Conservation (phyloP, 176 grass and related monocot species). For the Oryza punctata region DNA sequence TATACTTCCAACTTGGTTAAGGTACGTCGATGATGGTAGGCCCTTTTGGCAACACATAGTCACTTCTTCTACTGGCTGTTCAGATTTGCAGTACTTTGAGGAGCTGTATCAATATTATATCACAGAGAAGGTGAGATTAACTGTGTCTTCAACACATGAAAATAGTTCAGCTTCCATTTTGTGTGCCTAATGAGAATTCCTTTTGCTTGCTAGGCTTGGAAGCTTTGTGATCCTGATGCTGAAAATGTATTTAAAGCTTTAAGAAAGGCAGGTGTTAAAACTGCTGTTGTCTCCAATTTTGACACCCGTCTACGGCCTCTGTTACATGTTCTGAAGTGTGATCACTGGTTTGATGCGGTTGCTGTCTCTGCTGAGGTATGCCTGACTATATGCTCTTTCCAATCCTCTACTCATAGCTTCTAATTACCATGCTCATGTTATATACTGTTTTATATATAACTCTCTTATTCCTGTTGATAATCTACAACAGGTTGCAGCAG, state of each 20-base stretch:
- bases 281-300: constrained; percentile 77
- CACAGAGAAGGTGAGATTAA: constrained; percentile 66
- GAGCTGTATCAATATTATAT: constrained; percentile 82
- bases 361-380: constrained; percentile 80
- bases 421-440: constrained; percentile 1
- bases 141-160: not conserved
- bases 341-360: constrained; percentile 89
- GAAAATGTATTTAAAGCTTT: constrained; percentile 71
- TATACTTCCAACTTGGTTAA: constrained; percentile 26
- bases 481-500: constrained; percentile 63
- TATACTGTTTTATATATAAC: not conserved
- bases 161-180: not conserved
- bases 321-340: constrained; percentile 67
- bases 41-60: constrained; percentile 83
- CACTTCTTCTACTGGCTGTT: constrained; percentile 68
- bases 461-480: not conserved
- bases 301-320: constrained; percentile 75
- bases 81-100: constrained; percentile 77
- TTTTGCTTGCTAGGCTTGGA: constrained; percentile 71
- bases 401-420: not conserved
- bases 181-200: constrained; percentile 11
- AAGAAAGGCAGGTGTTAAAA: constrained; percentile 75
- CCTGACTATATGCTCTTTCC: not conserved
- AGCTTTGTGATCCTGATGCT: constrained; percentile 74
- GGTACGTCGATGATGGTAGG: constrained; percentile 86